A percentile compares a stretch with the other conserved stretches of the same genome.
These are phyloP conservation scores for Oryza brachyantha DNA, from an alignment of 176 grass and related monocot species.

Conservation along the genomic window DNA sequence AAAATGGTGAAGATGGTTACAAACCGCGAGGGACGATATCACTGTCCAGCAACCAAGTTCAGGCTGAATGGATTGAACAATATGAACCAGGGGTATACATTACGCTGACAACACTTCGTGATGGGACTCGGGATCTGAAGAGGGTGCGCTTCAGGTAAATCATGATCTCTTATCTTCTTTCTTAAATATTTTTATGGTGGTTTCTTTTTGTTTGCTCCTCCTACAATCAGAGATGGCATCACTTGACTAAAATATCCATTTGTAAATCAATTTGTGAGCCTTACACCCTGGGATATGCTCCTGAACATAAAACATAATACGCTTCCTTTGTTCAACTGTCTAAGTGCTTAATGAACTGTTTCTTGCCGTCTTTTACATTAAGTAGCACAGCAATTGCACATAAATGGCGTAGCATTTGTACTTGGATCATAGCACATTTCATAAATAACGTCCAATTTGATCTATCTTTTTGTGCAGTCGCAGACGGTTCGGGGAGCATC, in stretches of 20 bases:
- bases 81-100: slow-evolving; percentile 94
- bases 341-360: neutral
- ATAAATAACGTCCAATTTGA: neutral
- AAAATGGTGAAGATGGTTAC: slow-evolving; percentile 55
- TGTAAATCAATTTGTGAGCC: neutral
- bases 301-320: neutral
- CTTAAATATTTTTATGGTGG: neutral
- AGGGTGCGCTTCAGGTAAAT: slow-evolving; percentile 89
- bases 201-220: neutral
- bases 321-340: neutral
- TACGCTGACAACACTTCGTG: slow-evolving; percentile 69
- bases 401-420: neutral
- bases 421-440: neutral
- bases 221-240: neutral
- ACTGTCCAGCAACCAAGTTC: slow-evolving; percentile 49
- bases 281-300: neutral
- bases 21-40: slow-evolving; percentile 50
- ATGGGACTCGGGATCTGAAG: slow-evolving; percentile 87
- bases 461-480: slow-evolving; percentile 37
- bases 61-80: slow-evolving; percentile 92
- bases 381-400: neutral
- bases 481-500: slow-evolving; percentile 89
- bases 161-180: neutral
- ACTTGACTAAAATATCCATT: neutral
- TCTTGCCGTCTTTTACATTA: neutral